Conservation (phyloP, 2,329 filamentous ascomycete genomes). For the Apiospora kogelbergensis region DNA sequence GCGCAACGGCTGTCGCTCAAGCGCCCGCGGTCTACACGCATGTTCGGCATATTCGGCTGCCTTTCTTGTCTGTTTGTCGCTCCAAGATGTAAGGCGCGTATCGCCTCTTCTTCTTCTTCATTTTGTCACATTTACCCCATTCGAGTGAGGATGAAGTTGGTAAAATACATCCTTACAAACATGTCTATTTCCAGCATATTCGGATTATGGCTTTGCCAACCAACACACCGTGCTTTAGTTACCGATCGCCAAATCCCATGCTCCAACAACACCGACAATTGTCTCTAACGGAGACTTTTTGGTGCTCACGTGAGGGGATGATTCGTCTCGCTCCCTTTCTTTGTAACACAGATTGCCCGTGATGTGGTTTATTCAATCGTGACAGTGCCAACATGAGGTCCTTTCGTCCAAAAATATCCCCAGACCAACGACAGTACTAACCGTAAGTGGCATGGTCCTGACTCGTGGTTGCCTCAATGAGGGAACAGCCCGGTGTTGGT, state of each 20-base stretch:
- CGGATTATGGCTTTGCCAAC: background rate
- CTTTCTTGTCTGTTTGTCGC: background rate
- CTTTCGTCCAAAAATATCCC: background rate
- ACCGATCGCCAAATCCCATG: background rate
- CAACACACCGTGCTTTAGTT: background rate
- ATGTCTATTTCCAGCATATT: background rate
- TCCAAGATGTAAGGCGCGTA: background rate
- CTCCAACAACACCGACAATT: background rate
- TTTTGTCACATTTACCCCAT: background rate
- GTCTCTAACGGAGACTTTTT: background rate
- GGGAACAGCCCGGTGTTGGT: background rate
- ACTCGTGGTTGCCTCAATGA: background rate
- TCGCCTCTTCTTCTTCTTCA: background rate
- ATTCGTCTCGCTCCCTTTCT: too few species aligned
- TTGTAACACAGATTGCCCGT: too few species aligned
- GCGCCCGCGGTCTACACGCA: background rate
- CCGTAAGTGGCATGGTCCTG: background rate
- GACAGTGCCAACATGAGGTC: background rate
- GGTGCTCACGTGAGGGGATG: too few species aligned
- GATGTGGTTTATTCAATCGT: background rate
- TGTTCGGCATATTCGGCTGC: background rate
- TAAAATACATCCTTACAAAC: background rate
- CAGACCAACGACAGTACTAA: background rate
- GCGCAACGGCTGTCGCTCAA: background rate
- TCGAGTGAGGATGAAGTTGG: background rate